These are phyloP conservation scores for Candida sp. DNA, from an alignment of 1,139 yeast genomes.

Conservation along the genomic window DNA sequence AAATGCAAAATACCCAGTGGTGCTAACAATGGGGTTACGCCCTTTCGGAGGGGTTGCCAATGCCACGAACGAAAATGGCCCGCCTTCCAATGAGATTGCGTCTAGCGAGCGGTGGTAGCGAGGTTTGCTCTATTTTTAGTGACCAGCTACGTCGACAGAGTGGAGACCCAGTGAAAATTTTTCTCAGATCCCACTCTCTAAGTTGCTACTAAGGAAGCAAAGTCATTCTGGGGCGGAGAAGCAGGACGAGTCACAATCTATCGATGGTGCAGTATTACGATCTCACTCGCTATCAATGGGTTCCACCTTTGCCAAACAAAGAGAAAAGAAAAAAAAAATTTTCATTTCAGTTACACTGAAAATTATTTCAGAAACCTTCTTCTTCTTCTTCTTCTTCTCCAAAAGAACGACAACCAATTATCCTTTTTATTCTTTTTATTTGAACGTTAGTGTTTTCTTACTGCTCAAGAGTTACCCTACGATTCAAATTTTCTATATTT, in stretches of 20 bases:
- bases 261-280: neutral
- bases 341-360: neutral
- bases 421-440: neutral
- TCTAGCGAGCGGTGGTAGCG: too few species aligned
- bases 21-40: too few species aligned
- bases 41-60: too few species aligned
- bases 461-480: neutral
- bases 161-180: too few species aligned
- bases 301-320: neutral
- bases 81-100: too few species aligned
- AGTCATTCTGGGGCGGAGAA: neutral
- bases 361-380: neutral
- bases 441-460: neutral
- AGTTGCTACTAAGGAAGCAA: too few species aligned
- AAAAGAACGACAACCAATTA: constrained; percentile 1
- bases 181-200: too few species aligned
- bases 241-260: neutral
- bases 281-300: neutral
- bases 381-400: neutral
- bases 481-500: constrained; percentile 1
- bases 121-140: too few species aligned
- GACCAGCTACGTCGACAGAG: too few species aligned
- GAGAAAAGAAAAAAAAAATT: neutral
- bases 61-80: too few species aligned
- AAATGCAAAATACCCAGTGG: too few species aligned